A percentile compares a stretch with the other conserved stretches of the same genome.
phyloP scores from a whole-genome alignment of 164 flowering plant genomes.

The Protea cynaroides region DNA sequence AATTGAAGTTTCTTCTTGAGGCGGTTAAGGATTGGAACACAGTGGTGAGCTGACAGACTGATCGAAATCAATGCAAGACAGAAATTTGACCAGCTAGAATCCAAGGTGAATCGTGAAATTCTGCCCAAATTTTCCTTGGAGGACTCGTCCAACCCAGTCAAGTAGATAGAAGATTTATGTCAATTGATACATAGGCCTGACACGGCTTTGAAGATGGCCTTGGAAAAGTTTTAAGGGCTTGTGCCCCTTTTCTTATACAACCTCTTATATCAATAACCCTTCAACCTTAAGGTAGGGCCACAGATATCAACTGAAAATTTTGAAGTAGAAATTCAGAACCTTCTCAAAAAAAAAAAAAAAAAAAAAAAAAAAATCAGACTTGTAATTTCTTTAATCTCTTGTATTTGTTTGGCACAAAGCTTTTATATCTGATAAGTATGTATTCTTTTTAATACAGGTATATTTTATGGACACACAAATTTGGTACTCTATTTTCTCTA shows the following conservation, averaged over 20 bases:
- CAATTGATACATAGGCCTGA: too few species aligned
- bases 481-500: conserved; percentile 53
- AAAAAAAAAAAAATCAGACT: not conserved
- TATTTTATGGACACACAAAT: conserved; percentile 58
- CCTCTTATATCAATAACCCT: not conserved
- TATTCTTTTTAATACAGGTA: conserved; percentile 26
- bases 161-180: too few species aligned
- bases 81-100: too few species aligned
- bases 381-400: not conserved
- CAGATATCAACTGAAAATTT: not conserved
- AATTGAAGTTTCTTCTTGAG: too few species aligned
- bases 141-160: too few species aligned
- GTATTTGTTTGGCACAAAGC: not conserved
- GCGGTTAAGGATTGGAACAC: too few species aligned
- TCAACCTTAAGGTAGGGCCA: not conserved
- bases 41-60: too few species aligned
- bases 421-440: conserved; percentile 1
- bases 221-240: not conserved
- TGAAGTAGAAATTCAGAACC: not conserved
- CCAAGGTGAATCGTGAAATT: too few species aligned
- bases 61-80: too few species aligned
- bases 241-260: not conserved
- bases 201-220: too few species aligned
- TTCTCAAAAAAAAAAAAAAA: not conserved
- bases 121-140: too few species aligned